A percentile compares a stretch with the other conserved stretches of the same genome.
phyloP scores from a whole-genome alignment of 805 yeast species.

The Metschnikowia peoriensis region DNA sequence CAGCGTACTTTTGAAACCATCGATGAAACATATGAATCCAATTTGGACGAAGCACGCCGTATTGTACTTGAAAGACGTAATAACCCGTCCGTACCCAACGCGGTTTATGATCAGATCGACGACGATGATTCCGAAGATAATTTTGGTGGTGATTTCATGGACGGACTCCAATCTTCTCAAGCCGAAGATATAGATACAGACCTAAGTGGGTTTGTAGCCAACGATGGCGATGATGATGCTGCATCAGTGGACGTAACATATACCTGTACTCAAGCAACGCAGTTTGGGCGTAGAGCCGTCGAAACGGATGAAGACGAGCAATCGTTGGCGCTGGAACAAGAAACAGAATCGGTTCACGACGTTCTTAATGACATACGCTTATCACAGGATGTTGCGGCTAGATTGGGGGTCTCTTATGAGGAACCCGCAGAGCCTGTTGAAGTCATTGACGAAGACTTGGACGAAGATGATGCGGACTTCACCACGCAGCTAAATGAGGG shows the following conservation, averaged over 20 bases:
- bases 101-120: not conserved
- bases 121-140: conserved; percentile 19
- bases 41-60: conserved; percentile 21
- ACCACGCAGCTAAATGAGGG: conserved; percentile 43
- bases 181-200: conserved; percentile 17
- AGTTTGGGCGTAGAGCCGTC: not conserved
- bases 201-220: conserved; percentile 20
- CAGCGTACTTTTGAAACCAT: conserved; percentile 1
- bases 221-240: conserved; percentile 13
- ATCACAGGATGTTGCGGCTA: conserved; percentile 35
- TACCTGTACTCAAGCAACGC: conserved; percentile 16
- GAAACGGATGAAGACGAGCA: conserved; percentile 15
- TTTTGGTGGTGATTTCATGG: conserved; percentile 19
- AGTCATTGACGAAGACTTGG: conserved; percentile 27
- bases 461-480: conserved; percentile 20
- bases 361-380: conserved; percentile 28
- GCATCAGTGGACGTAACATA: conserved; percentile 17
- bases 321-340: conserved; percentile 4
- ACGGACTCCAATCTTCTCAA: conserved; percentile 18
- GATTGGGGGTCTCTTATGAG: conserved; percentile 27
- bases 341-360: conserved; percentile 1
- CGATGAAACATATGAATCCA: conserved; percentile 6
- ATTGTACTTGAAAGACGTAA: conserved; percentile 11
- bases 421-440: conserved; percentile 7
- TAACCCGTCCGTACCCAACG: not conserved